Percentiles rank a stretch among this genome's conserved stretches.
Evolutionary conservation across 768 basidiomycete species (phyloP).

Genomic region (Boletus bicolor): DNA sequence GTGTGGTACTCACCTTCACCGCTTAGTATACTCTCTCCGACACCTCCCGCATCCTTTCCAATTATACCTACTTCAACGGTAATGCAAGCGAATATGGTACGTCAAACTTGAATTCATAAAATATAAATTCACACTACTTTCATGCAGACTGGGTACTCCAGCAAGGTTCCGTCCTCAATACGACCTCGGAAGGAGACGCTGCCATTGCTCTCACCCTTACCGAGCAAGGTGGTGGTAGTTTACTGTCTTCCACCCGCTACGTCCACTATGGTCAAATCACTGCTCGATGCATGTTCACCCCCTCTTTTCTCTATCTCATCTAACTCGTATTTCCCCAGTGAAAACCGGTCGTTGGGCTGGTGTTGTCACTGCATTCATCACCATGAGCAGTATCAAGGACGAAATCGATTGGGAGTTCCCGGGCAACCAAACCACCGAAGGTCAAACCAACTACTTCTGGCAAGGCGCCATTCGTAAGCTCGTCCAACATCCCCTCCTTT

Average conservation of each 20-base stretch:
- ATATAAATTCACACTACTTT: background rate
- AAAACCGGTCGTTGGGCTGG: slow-evolving; percentile 80
- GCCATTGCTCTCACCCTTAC: slow-evolving; percentile 70
- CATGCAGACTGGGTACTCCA: slow-evolving; percentile 67
- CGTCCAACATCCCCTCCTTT: background rate
- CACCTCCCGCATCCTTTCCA: slow-evolving; percentile 62
- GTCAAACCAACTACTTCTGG: slow-evolving; percentile 83
- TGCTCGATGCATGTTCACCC: slow-evolving; percentile 43
- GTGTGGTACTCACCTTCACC: background rate
- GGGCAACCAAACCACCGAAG: slow-evolving; percentile 56
- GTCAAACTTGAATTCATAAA: background rate
- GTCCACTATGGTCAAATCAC: slow-evolving; percentile 79
- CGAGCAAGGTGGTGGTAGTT: slow-evolving; percentile 69
- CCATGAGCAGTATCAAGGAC: slow-evolving; percentile 80
- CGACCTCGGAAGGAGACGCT: slow-evolving; percentile 52
- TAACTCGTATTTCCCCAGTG: slow-evolving; percentile 38
- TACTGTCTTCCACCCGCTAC: slow-evolving; percentile 76
- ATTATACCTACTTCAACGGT: slow-evolving; percentile 66
- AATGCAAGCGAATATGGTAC: slow-evolving; percentile 68
- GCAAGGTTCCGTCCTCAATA: slow-evolving; percentile 62
- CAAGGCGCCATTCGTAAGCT: slow-evolving; percentile 63
- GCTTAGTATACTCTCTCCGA: slow-evolving; percentile 59
- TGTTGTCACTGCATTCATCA: slow-evolving; percentile 82
- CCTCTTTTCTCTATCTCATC: background rate
- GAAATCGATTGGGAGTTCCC: slow-evolving; percentile 90